Conservation (phyloP, 176 grass and related monocot genomes). For the Bonia amplexicaulis region DNA sequence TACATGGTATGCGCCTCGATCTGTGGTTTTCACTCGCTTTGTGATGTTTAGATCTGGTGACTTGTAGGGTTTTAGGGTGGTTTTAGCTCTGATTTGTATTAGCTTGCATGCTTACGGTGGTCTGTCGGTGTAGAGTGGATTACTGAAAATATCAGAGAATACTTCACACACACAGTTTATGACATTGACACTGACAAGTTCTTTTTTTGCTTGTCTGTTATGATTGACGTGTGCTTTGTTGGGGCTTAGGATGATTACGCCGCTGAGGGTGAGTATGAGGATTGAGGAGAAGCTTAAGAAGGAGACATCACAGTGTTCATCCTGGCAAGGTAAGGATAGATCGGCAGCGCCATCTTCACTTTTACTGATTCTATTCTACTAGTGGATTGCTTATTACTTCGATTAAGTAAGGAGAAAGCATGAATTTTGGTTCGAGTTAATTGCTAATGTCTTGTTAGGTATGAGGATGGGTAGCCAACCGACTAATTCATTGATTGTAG, state of each 20-base stretch:
- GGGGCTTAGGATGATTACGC: slow-evolving; percentile 77
- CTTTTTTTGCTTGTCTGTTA: not conserved
- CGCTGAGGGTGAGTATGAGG: slow-evolving; percentile 22
- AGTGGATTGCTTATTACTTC: not conserved
- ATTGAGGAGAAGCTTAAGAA: slow-evolving; percentile 85
- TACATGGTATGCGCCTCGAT: no score
- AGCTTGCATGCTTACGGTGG: no score
- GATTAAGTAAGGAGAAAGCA: not conserved
- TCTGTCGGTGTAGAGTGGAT: no score
- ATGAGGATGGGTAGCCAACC: no score
- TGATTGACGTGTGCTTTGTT: not conserved
- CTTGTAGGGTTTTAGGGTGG: no score
- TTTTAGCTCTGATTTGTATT: no score
- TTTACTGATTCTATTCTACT: not conserved
- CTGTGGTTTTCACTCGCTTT: no score
- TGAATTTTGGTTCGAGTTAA: not conserved
- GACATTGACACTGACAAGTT: not conserved
- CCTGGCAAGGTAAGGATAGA: slow-evolving; percentile 57
- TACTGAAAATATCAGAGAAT: no score
- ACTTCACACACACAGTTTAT: no score
- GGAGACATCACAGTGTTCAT: no score
- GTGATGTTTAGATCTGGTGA: no score
- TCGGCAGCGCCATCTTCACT: not conserved
- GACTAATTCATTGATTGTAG: no score
- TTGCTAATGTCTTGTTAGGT: slow-evolving; percentile 23